Evolutionary conservation across 2,329 filamentous ascomycete genomes (phyloP).

Genomic region (Lomentospora prolificans): DNA sequence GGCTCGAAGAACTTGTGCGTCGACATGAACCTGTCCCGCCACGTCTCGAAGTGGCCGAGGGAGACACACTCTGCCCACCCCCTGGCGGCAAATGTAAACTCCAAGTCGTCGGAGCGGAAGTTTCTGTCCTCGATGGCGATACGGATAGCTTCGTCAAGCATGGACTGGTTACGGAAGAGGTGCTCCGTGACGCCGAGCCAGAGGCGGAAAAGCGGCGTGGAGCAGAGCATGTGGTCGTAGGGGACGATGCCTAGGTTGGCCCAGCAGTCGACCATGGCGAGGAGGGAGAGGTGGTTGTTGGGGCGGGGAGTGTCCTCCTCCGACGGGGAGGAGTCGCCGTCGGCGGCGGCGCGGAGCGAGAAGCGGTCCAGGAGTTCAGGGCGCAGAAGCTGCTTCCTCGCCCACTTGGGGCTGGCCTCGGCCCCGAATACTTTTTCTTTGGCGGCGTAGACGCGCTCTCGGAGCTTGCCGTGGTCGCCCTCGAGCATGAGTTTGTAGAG

Average conservation of each 20-base stretch:
- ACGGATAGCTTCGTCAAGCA: constrained; percentile 76
- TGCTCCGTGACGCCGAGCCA: constrained; percentile 98
- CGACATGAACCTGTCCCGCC: constrained; percentile 80
- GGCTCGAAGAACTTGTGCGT: constrained; percentile 90
- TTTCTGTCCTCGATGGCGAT: constrained; percentile 83
- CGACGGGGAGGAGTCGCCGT: constrained; percentile 29
- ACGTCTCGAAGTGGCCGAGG: constrained; percentile 86
- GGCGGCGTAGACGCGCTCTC: constrained; percentile 54
- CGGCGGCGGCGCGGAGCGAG: constrained; percentile 55
- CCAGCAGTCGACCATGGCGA: constrained; percentile 99
- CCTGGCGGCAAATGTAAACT: constrained; percentile 93
- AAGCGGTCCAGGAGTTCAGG: constrained; percentile 84
- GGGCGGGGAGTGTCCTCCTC: constrained; percentile 46
- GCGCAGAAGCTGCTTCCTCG: constrained; percentile 59
- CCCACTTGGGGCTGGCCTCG: constrained; percentile 54
- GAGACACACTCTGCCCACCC: constrained; percentile 93
- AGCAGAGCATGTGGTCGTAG: constrained; percentile 99
- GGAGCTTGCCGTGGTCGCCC: constrained; percentile 66
- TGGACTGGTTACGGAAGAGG: constrained; percentile 70
- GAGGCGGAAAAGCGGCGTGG: constrained; percentile 90
- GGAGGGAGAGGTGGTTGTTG: constrained; percentile 87
- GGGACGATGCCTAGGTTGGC: constrained; percentile 85
- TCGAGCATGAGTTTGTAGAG: constrained; percentile 96
- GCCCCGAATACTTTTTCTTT: constrained; percentile 64
- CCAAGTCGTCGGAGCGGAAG: constrained; percentile 89